Evolutionary conservation across 306 rosid species (phyloP).

Genomic region (Cucurbita ficifolia): DNA sequence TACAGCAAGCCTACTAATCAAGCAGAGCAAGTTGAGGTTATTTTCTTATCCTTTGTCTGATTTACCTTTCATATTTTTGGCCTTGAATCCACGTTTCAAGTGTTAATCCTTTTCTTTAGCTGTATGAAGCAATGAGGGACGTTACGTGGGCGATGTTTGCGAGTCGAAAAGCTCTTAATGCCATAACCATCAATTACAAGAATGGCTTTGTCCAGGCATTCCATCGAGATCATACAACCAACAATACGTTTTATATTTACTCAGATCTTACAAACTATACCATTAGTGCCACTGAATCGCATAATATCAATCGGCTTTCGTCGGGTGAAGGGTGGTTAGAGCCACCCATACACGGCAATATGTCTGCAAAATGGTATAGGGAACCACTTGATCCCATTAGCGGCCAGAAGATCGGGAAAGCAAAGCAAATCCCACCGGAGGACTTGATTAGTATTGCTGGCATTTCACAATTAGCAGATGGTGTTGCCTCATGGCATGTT

Average conservation of each 20-base stretch:
- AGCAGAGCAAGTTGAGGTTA: constrained; percentile 94
- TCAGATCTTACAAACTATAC: constrained; percentile 84
- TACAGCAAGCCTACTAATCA: constrained; percentile 61
- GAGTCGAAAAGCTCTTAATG: constrained; percentile 75
- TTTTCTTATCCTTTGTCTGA: not conserved
- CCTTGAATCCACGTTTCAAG: constrained; percentile 4
- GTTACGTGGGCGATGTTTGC: constrained; percentile 86
- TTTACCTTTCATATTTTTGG: not conserved
- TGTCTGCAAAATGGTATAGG: constrained; percentile 74
- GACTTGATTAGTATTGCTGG: constrained; percentile 85
- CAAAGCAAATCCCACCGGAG: constrained; percentile 69
- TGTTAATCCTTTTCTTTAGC: constrained; percentile 44
- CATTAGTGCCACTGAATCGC: constrained; percentile 29
- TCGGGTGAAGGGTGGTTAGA: constrained; percentile 48
- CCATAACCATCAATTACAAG: constrained; percentile 78
- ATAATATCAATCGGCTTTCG: constrained; percentile 22
- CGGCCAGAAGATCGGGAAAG: constrained; percentile 86
- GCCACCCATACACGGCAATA: constrained; percentile 49
- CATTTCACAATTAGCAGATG: constrained; percentile 79
- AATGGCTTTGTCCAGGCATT: constrained; percentile 97
- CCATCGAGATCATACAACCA: constrained; percentile 75
- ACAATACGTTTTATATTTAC: constrained; percentile 81
- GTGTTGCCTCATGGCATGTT: constrained; percentile 94
- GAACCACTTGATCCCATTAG: constrained; percentile 86
- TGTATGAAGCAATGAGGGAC: constrained; percentile 78